Evolutionary conservation across 2,329 filamentous ascomycete species (phyloP), one percentile per base, ranked within the genome.

Genomic region (Chaetomium sp.): DNA sequence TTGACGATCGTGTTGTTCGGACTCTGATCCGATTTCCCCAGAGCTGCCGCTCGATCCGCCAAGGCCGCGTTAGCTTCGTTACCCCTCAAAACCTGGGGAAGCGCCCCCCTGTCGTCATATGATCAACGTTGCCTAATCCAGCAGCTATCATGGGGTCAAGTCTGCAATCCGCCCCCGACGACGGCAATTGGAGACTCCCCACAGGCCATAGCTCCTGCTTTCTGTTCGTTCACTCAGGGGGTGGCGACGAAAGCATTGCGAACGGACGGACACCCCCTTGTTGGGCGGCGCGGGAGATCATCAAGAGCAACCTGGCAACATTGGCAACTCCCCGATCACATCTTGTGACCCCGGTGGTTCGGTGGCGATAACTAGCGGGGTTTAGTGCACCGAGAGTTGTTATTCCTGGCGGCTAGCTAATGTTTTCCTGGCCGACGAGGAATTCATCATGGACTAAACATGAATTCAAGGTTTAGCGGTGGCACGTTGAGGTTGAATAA

Each of bases 71-170:
- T 62, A 62, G 63, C 63, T 49, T 50, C 35, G 55, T 50, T 57
- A 50, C 59, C 63, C 63, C 63, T 62, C 63, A 65, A 59, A 58
- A 47, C 25, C 55, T 47, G 53, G 63, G 58, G 58, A 56, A 61
- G 45, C 42, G 27, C 25, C 35, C 45, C 25, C 45, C 12, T 50
- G 57, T 45, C 54, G 38, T 62, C 59, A 65, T 58, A 49, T 65
- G 59, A 62, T 65, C 59, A 42, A 12, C 21, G 16, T 45, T 45
- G n/a, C 23, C 59, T 21, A 61, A 55, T 21, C 58, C 63, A 35
- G 47, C 45, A 12, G 3, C 27, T 3, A 53, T 49, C 54, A 58
- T 21, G 58, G n/a, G 59, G 29, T 19, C 38, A 55, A 51, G 19
- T 5, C 23, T 33, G 29, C 23, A 47, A 25, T 9, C 31, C 33